Percentiles rank a stretch among this genome's conserved stretches.
Conservation (phyloP, 1,139 yeast genomes). For the Blastobotrys aristatus region DNA sequence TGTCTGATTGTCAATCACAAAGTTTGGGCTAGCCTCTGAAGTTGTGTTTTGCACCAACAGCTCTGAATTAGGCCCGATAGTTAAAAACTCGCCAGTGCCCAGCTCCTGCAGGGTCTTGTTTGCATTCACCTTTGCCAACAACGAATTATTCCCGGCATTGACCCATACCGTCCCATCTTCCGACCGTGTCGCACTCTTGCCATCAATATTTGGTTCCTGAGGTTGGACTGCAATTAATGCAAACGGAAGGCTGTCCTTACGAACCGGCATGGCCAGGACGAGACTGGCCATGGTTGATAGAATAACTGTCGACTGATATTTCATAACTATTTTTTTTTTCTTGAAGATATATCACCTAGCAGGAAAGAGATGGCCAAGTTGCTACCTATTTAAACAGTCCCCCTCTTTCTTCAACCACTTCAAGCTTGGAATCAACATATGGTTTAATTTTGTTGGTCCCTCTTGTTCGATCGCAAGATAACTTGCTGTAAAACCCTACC, state of each 20-base stretch:
- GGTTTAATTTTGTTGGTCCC: too few relatives aligned
- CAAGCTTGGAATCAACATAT: too few relatives aligned
- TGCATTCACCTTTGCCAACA: conserved; percentile 1
- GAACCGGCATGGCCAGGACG: conserved; percentile 2
- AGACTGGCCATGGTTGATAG: background rate
- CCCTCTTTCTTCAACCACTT: too few relatives aligned
- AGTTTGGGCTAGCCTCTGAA: background rate
- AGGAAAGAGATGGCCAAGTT: background rate
- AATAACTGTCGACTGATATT: background rate
- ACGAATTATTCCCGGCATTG: conserved; percentile 4
- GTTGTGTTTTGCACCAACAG: background rate
- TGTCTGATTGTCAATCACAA: background rate
- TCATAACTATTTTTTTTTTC: background rate
- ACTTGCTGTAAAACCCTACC: too few relatives aligned
- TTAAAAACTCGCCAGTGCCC: conserved; percentile 2
- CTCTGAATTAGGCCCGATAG: background rate
- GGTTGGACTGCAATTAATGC: conserved; percentile 2
- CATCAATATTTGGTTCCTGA: conserved; percentile 7
- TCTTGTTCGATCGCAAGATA: too few relatives aligned
- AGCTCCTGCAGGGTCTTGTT: conserved; percentile 4
- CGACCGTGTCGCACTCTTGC: background rate
- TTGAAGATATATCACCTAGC: too few relatives aligned
- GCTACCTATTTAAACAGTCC: too few relatives aligned
- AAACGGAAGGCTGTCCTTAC: conserved; percentile 9
- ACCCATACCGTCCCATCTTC: conserved; percentile 12